Base-by-base conservation (phyloP, 805 yeast species). In the Lipomyces lipofer region DNA sequence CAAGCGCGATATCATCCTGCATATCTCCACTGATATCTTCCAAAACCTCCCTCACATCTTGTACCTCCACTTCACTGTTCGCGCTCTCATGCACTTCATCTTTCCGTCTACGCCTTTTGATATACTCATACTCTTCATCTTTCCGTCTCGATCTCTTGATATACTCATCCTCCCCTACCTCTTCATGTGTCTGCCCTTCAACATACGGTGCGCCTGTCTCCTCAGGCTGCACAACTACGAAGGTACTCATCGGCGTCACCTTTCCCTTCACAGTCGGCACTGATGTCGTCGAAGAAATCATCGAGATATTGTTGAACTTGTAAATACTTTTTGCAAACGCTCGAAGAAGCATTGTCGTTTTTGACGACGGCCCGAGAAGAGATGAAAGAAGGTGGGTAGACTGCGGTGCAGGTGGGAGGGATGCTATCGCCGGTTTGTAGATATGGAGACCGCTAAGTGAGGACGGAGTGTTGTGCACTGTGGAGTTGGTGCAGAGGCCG, bases 261-360 rank as follows among this genome's bases (percentile, higher is more conserved):
- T 25, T 35, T 15, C 4, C 39, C 8, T 9, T 15, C 6, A 25
- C 17, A 22, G 13, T 21, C 25, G 43, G 6, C 15, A 9, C 33
- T 1, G 54, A 17, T 6, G 48, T 9, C 22, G 50, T 33, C 3
- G 53, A 29, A 5, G 53, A 47, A 15, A 47, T 43, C 28, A 49
- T 27, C 10, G 49, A 43, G 21, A 49, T 43, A 15, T 49, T 49
- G 36, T 58, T 58, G 44, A 58, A 56, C 13, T 47, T 51, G 49
- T 56, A 54, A 9, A 58, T 54, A 30, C 54, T 51, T 29, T 51
- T 50, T 17, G 62, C 62, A 22, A 58, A 58, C 6, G 62, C 62
- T 19, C 51, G 46, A 5, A 58, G 46, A 4, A 58, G 56, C 13
- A 51, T 28, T 5, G 62, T 54, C 9, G 62, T 58, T 15, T 47